Conservation (phyloP, 345 rosid species). For the Lepidium didymum region DNA sequence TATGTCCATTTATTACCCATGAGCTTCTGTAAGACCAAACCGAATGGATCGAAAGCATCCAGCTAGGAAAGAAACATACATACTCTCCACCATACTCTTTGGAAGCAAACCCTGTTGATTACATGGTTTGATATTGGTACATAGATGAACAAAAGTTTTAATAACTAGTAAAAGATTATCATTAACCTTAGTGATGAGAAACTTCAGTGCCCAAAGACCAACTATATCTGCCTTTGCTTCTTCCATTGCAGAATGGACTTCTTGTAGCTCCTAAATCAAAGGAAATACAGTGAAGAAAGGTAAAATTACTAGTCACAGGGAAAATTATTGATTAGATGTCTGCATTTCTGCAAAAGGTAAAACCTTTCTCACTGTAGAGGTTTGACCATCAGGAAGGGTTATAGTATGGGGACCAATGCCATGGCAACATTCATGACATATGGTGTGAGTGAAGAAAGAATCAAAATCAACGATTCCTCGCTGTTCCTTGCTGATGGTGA, state of each 20-base stretch:
- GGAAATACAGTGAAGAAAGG: background rate
- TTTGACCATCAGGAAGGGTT: conserved; percentile 75
- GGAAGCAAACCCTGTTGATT: conserved; percentile 55
- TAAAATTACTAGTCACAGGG: background rate
- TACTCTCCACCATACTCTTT: conserved; percentile 51
- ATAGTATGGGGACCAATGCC: conserved; percentile 96
- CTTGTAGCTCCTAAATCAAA: conserved; percentile 73
- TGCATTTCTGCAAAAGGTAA: background rate
- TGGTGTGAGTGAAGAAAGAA: conserved; percentile 88
- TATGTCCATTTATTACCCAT: conserved; percentile 56
- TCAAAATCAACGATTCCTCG: conserved; percentile 76
- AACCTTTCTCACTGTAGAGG: conserved; percentile 87
- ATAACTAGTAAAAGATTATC: background rate
- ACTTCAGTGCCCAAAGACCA: conserved; percentile 93
- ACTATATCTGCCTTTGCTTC: conserved; percentile 97
- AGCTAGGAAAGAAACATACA: conserved; percentile 85
- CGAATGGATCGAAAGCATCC: conserved; percentile 93
- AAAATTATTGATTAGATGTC: background rate
- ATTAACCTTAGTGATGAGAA: conserved; percentile 62
- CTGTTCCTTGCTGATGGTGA: conserved; percentile 62
- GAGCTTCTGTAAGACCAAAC: conserved; percentile 91
- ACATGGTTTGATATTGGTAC: background rate
- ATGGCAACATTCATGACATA: conserved; percentile 96
- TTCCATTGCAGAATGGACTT: conserved; percentile 82
- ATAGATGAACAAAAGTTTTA: background rate